These are phyloP conservation scores for Eucalyptus marginata DNA, from an alignment of 345 rosid species.

Conservation along the genomic window DNA sequence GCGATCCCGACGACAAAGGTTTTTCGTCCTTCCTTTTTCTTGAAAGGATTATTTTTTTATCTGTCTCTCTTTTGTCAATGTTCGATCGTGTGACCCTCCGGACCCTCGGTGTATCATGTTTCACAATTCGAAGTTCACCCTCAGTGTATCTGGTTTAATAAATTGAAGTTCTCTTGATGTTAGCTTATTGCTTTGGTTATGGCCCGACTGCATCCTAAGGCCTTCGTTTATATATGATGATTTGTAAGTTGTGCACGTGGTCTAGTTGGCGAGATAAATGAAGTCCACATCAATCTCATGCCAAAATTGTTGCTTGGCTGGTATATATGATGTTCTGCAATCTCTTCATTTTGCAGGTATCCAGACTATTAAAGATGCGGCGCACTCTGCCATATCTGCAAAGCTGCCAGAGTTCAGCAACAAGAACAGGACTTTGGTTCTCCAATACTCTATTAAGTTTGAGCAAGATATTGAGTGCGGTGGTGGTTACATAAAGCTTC, in stretches of 20 bases:
- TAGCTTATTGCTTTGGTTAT: background rate
- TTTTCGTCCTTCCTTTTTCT: background rate
- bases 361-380: constrained; percentile 81
- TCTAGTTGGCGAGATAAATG: background rate
- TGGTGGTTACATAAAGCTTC: constrained; percentile 92
- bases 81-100: background rate
- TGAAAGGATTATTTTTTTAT: background rate
- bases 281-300: background rate
- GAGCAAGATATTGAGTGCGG: constrained; percentile 98
- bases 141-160: background rate
- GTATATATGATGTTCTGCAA: background rate
- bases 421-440: constrained; percentile 69
- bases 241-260: background rate
- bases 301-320: background rate
- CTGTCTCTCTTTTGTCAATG: background rate
- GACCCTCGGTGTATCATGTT: background rate
- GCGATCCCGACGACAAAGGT: constrained; percentile 82
- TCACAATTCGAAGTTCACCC: background rate
- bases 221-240: background rate
- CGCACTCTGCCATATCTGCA: constrained; percentile 78
- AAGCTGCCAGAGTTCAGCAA: constrained; percentile 84
- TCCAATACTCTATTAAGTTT: constrained; percentile 75
- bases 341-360: constrained; percentile 31
- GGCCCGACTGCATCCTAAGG: background rate
- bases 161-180: background rate